Percentiles rank a stretch among this genome's conserved stretches.
Conservation (phyloP, 345 rosid genomes). For the Erysimum cheiranthoides region DNA sequence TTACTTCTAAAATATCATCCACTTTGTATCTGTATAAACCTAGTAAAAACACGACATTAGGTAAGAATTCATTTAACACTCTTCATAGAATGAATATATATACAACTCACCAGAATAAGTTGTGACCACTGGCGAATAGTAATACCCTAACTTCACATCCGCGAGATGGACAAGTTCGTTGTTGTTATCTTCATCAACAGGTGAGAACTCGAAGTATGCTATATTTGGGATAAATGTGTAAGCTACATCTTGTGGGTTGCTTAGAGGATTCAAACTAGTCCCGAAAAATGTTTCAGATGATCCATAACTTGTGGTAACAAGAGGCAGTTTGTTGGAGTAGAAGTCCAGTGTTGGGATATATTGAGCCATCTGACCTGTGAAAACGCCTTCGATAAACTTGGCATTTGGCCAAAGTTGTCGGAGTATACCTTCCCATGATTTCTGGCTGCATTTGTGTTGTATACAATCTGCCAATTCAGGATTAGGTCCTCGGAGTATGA, state of each 20-base stretch:
- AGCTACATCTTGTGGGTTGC: constrained; percentile 63
- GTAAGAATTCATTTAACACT: too few relatives aligned
- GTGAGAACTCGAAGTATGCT: constrained; percentile 70
- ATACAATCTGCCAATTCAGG: constrained; percentile 51
- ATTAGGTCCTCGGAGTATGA: constrained; percentile 47
- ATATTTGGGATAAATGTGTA: constrained; percentile 68
- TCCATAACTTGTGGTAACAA: constrained; percentile 63
- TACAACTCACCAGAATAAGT: constrained; percentile 54
- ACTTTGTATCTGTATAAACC: constrained; percentile 64
- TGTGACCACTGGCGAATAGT: constrained; percentile 65
- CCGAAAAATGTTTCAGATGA: constrained; percentile 68
- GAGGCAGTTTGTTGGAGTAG: constrained; percentile 63
- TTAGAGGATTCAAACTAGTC: constrained; percentile 56
- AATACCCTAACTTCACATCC: constrained; percentile 58
- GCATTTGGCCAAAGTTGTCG: constrained; percentile 63
- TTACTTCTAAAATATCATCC: constrained; percentile 64
- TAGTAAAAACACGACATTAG: constrained; percentile 36
- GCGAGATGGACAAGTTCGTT: constrained; percentile 52
- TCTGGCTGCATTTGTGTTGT: constrained; percentile 42
- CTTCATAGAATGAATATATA: too few relatives aligned
- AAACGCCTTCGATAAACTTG: constrained; percentile 61
- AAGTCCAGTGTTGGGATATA: constrained; percentile 61
- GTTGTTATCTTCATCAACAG: constrained; percentile 39
- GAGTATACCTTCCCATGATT: constrained; percentile 71
- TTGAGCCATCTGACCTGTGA: constrained; percentile 75